These are phyloP conservation scores for Rhizopogon vulgaris DNA, from an alignment of 768 basidiomycete species.

Conservation along the genomic window DNA sequence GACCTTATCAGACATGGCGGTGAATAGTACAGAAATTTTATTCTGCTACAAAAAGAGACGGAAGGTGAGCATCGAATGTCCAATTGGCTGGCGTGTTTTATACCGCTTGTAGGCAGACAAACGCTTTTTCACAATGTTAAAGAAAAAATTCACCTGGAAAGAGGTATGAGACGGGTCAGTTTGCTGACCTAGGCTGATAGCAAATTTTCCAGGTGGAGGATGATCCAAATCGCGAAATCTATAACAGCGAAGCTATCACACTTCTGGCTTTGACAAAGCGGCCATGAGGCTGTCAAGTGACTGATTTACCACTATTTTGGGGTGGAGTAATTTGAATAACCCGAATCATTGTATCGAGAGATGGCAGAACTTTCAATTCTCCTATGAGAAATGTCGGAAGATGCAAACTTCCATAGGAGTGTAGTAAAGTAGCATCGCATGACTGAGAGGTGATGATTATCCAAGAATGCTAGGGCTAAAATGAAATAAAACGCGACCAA, in stretches of 20 bases:
- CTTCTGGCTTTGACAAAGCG: slow-evolving; percentile 38
- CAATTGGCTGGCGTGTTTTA: slow-evolving; percentile 1
- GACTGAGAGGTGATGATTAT: background rate
- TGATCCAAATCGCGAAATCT: slow-evolving; percentile 52
- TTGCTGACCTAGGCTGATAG: background rate
- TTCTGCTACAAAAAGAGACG: slow-evolving; percentile 94
- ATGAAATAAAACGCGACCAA: background rate
- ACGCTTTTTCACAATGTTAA: slow-evolving; percentile 76
- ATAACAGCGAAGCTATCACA: slow-evolving; percentile 61
- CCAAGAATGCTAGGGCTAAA: background rate
- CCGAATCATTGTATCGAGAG: background rate
- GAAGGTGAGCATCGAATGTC: slow-evolving; percentile 45
- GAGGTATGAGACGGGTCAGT: slow-evolving; percentile 37
- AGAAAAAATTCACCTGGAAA: slow-evolving; percentile 70
- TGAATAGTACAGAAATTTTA: slow-evolving; percentile 57
- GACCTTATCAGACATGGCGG: slow-evolving; percentile 63
- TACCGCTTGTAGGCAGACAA: slow-evolving; percentile 64
- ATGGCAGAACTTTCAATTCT: background rate
- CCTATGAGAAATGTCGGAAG: background rate
- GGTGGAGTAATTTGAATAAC: background rate
- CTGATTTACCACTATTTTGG: background rate
- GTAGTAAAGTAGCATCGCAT: background rate
- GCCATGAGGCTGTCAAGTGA: background rate
- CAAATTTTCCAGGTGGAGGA: slow-evolving; percentile 44
- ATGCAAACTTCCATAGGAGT: background rate